A percentile compares a stretch with the other conserved stretches of the same genome.
phyloP scores from a whole-genome alignment of 164 flowering plant genomes.

The Echeveria elegans region DNA sequence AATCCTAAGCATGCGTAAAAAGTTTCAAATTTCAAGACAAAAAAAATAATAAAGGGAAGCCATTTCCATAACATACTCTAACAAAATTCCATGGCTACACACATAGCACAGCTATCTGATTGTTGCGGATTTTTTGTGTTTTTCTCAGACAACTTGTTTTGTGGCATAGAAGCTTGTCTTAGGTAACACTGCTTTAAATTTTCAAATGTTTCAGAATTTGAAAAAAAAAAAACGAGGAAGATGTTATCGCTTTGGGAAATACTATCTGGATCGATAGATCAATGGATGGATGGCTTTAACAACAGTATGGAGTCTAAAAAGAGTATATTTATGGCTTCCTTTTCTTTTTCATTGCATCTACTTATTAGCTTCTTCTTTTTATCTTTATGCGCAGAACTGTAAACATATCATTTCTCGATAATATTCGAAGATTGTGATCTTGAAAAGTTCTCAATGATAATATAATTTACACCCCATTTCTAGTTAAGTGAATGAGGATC shows the following conservation, averaged over 20 bases:
- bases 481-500: too few relatives aligned
- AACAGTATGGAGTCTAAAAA: conserved; percentile 3
- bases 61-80: too few relatives aligned
- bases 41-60: not conserved
- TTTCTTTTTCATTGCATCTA: conserved; percentile 1
- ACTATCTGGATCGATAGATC: not conserved
- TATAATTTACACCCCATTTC: not conserved
- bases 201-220: not conserved
- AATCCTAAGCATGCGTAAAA: not conserved
- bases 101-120: not conserved
- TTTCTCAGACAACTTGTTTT: not conserved
- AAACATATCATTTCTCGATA: not conserved
- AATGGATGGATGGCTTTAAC: not conserved
- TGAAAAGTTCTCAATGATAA: not conserved
- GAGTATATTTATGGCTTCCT: conserved; percentile 5
- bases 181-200: not conserved
- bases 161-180: conserved; percentile 5
- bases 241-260: not conserved
- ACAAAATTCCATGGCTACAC: too few relatives aligned
- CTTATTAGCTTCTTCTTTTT: not conserved
- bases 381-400: not conserved
- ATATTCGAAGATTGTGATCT: conserved; percentile 4
- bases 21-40: not conserved
- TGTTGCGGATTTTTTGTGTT: too few relatives aligned
- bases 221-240: too few relatives aligned